Percentiles rank a stretch among this genome's conserved stretches.
Evolutionary conservation across 73 alveolate genomes (phyloP).

Genomic region (Paramecium biaurelia): DNA sequence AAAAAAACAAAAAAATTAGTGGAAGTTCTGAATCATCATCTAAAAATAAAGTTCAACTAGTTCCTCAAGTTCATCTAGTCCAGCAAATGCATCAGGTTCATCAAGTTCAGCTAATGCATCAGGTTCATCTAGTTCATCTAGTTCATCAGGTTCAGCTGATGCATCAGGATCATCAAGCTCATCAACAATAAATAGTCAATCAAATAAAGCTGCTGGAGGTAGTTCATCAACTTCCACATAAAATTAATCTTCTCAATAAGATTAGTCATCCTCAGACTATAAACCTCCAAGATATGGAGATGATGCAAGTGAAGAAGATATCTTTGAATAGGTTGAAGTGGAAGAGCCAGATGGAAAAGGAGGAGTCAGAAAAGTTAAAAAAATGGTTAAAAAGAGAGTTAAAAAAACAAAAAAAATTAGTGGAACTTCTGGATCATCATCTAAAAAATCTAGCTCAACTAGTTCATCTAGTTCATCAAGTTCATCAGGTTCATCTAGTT

Average conservation of each 20-base stretch:
- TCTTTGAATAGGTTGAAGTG: background rate
- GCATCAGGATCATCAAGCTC: background rate
- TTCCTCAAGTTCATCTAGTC: background rate
- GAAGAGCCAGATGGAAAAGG: background rate
- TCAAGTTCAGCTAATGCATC: background rate
- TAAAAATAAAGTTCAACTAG: background rate
- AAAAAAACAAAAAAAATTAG: background rate
- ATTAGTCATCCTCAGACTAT: background rate
- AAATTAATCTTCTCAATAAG: no score
- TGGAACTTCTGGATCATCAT: background rate
- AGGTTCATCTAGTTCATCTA: background rate
- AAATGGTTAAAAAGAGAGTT: background rate
- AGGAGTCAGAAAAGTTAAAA: background rate
- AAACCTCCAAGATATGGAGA: background rate
- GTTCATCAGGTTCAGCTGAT: background rate
- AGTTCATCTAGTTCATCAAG: background rate
- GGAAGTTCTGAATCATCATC: background rate
- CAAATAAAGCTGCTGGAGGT: background rate
- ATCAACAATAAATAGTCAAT: no score
- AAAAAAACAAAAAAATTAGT: background rate
- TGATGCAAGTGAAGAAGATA: slow-evolving; percentile 25
- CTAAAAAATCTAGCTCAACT: background rate
- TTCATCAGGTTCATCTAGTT: background rate
- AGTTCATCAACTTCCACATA: background rate
- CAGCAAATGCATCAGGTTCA: background rate